These are phyloP conservation scores for Bipolaris cookei DNA, from an alignment of 2,329 filamentous ascomycete genomes.

Conservation along the genomic window DNA sequence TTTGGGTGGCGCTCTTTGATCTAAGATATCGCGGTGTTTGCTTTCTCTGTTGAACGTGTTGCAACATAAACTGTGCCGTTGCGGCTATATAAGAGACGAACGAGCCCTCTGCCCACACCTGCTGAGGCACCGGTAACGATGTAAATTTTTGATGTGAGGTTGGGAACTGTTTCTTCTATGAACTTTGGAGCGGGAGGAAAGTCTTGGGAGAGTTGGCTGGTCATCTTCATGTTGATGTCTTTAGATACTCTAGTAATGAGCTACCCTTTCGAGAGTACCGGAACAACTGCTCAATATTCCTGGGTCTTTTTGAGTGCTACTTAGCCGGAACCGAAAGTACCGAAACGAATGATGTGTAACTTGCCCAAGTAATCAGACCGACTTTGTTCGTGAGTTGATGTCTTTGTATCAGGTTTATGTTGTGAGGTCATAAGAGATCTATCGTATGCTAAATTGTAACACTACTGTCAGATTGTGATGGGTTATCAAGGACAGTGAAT, in stretches of 20 bases:
- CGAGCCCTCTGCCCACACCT: slow-evolving; percentile 61
- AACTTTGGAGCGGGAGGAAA: slow-evolving; percentile 27
- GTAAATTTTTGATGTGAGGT: slow-evolving; percentile 55
- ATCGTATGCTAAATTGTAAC: neutral
- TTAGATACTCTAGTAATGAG: neutral
- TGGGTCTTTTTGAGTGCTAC: too few species aligned
- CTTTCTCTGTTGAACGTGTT: slow-evolving; percentile 50
- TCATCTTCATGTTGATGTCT: slow-evolving; percentile 13
- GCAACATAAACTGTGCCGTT: slow-evolving; percentile 64
- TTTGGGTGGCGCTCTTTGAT: slow-evolving; percentile 47
- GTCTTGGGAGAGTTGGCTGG: slow-evolving; percentile 21
- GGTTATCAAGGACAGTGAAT: too few species aligned
- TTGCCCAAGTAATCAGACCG: too few species aligned
- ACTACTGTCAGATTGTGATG: too few species aligned
- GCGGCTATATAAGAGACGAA: slow-evolving; percentile 60
- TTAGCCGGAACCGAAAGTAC: too few species aligned
- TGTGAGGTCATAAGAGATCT: too few species aligned
- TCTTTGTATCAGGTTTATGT: too few species aligned
- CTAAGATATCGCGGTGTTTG: slow-evolving; percentile 53
- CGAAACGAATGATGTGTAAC: too few species aligned
- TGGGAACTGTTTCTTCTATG: slow-evolving; percentile 40
- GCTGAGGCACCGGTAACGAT: slow-evolving; percentile 60
- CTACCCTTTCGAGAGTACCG: too few species aligned
- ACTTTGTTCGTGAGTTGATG: too few species aligned
- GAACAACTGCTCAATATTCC: neutral